Evolutionary conservation across 169 alveolate genomes (phyloP), one percentile per base, ranked within the genome.

Genomic region (Plasmodium fragile): DNA sequence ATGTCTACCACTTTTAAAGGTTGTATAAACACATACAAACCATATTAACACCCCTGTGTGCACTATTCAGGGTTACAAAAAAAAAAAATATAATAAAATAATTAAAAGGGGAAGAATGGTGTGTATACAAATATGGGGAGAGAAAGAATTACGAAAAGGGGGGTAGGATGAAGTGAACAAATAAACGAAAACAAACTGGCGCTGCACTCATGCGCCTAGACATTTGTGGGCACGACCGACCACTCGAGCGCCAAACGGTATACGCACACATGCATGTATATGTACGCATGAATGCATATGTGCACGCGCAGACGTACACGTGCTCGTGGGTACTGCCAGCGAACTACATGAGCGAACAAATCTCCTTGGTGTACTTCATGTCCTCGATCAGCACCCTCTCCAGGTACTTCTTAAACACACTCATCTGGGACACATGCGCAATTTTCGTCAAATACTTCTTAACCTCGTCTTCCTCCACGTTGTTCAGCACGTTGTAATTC

Each of bases 301-400:
- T 32, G 8, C 30, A 78, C 53, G 32, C 28, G 53, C 28, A 16
- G 34, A 78, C 36, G 30, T 36, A 13, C 34, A 79, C 18, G 30
- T 2, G 59, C 59, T 49, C 39, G 30, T 65, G 36, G 0, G 16
- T 13, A 11, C 30, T n/a, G 16, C 36, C n/a, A n/a, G 6, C 7
- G 41, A 45, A 16, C 73, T 41, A 71, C 81, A 87, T 77, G 39
- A 32, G 49, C n/a, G 89, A 30, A 87, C 82, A 77, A 43, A 87
- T 87, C 45, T 87, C 82, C 49, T 87, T 87, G n/a, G 82, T 77
- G 39, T 87, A 87, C 45, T 87, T 87, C 93, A 87, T 87, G 22
- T 87, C 93, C 32, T 83, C 81, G 70, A 87, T 59, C 45, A 87
- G 81, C 25, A 87, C 36, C 80, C 80, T 75, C 22, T 87, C 89